phyloP scores from a whole-genome alignment of 371 early-diverging fungal genomes.

The Saksenaea vasiformis region DNA sequence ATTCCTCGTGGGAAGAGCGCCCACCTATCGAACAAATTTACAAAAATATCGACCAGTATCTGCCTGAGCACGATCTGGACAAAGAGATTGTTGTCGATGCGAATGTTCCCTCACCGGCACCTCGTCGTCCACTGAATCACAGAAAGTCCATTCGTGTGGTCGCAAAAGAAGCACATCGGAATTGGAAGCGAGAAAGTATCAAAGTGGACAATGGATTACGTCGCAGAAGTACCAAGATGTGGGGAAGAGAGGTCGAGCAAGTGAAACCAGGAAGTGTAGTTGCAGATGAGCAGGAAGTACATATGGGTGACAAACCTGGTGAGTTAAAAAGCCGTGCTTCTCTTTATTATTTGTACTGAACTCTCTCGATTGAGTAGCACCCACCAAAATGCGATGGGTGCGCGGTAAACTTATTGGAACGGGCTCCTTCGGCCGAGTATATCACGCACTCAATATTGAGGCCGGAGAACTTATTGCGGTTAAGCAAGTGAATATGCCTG shows the following conservation, averaged over 20 bases:
- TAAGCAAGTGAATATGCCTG: conserved; percentile 85
- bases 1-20: conserved; percentile 57
- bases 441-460: conserved; percentile 79
- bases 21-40: conserved; percentile 72
- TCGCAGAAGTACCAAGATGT: conserved; percentile 57
- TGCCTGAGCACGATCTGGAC: conserved; percentile 77
- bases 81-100: conserved; percentile 65
- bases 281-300: conserved; percentile 8
- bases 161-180: conserved; percentile 46
- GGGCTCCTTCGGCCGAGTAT: conserved; percentile 96
- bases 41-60: conserved; percentile 70
- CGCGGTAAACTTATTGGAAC: conserved; percentile 90
- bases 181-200: conserved; percentile 8
- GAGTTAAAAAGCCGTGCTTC: not conserved
- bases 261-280: conserved; percentile 35
- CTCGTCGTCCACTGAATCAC: conserved; percentile 18
- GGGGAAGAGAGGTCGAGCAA: conserved; percentile 47
- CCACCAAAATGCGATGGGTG: conserved; percentile 64
- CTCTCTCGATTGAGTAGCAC: conserved; percentile 19
- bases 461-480: conserved; percentile 93
- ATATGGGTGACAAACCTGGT: not conserved
- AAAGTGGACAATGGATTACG: conserved; percentile 30
- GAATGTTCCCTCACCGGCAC: not conserved
- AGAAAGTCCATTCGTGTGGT: conserved; percentile 57
- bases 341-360: not conserved